Evolutionary conservation across 345 rosid species (phyloP).

Genomic region (Salix arbutifolia): DNA sequence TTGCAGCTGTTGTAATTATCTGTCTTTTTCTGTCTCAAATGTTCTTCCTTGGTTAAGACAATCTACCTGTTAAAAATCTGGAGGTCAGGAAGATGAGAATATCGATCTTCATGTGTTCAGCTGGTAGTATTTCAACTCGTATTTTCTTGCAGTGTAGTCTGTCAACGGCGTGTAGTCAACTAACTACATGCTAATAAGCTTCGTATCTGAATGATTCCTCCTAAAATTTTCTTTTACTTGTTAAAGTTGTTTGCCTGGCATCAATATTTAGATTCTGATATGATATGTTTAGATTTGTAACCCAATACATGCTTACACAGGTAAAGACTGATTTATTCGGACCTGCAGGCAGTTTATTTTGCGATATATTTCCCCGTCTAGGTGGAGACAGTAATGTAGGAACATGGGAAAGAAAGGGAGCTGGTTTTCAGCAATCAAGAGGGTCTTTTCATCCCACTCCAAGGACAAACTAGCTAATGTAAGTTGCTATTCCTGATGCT

Average conservation of each 20-base stretch:
- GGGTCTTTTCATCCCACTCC: conserved; percentile 61
- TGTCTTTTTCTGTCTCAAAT: background rate
- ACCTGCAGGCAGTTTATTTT: conserved; percentile 17
- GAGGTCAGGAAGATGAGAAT: background rate
- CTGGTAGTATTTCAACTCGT: background rate
- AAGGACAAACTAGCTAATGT: conserved; percentile 71
- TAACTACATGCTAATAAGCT: background rate
- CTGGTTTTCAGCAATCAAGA: conserved; percentile 95
- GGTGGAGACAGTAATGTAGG: conserved; percentile 55
- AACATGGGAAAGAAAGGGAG: conserved; percentile 91
- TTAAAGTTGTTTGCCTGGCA: background rate
- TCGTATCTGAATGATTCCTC: background rate
- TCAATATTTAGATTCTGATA: background rate
- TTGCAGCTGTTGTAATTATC: background rate
- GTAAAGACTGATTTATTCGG: background rate
- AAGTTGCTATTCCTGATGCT: conserved; percentile 24
- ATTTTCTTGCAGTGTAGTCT: background rate
- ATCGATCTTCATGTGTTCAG: conserved; percentile 2
- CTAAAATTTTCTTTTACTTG: background rate
- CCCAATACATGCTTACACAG: background rate
- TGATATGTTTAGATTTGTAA: background rate
- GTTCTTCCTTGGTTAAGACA: background rate
- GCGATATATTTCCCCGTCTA: conserved; percentile 22
- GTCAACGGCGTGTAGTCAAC: background rate
- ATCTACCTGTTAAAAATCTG: background rate